phyloP scores from a whole-genome alignment of 2,329 filamentous ascomycete species.

The Lasiodiplodia citricola region DNA sequence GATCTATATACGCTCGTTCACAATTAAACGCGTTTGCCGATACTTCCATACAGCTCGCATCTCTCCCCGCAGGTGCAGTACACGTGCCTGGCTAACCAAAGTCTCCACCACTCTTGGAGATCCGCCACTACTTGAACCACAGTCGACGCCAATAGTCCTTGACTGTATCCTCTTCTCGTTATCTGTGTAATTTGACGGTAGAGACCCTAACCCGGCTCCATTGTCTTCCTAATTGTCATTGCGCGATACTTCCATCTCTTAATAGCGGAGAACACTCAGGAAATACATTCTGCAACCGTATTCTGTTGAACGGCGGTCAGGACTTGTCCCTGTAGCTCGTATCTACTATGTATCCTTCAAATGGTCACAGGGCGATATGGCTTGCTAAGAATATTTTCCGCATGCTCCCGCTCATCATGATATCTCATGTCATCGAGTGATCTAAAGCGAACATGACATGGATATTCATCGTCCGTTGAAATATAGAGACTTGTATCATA shows the following conservation, averaged over 20 bases:
- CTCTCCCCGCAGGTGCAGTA: neutral
- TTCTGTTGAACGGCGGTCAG: neutral
- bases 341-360: neutral
- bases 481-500: neutral
- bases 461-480: neutral
- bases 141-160: neutral
- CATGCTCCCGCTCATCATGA: neutral
- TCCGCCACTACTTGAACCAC: neutral
- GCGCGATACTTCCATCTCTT: neutral
- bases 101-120: neutral
- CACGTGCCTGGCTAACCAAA: neutral
- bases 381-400: neutral
- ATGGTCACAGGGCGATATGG: neutral
- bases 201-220: neutral
- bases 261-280: neutral
- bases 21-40: neutral
- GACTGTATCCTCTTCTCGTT: neutral
- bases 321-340: neutral
- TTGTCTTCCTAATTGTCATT: neutral
- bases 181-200: neutral
- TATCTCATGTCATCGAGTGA: neutral
- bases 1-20: neutral
- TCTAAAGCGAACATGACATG: neutral
- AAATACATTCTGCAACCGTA: neutral
- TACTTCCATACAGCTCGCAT: neutral